A percentile compares a stretch with the other conserved stretches of the same genome.
Evolutionary conservation across 2,329 filamentous ascomycete genomes (phyloP).

Genomic region (Davidsoniella eucalypti): DNA sequence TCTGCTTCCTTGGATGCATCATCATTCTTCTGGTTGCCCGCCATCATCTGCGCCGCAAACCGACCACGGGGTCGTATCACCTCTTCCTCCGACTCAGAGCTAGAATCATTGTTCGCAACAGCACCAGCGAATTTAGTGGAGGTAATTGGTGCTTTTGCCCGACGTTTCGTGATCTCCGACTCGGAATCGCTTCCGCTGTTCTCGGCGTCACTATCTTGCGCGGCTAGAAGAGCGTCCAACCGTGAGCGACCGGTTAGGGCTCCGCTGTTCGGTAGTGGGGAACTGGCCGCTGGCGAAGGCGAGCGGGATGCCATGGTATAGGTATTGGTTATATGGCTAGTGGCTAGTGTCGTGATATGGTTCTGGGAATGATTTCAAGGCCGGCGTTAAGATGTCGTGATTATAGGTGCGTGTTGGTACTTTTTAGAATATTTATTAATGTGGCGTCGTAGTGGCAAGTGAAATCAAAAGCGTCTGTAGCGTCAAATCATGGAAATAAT

Average conservation of each 20-base stretch:
- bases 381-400: too few species aligned
- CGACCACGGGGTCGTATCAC: slow-evolving; percentile 40
- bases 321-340: too few species aligned
- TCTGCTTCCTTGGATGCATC: slow-evolving; percentile 28
- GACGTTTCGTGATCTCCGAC: background rate
- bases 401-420: too few species aligned
- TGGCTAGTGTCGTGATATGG: too few species aligned
- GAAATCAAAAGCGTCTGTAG: too few species aligned
- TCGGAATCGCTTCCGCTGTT: slow-evolving; percentile 17
- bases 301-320: slow-evolving; percentile 8
- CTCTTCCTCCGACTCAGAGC: slow-evolving; percentile 18
- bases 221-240: slow-evolving; percentile 35
- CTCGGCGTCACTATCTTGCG: slow-evolving; percentile 33
- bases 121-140: background rate
- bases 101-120: background rate
- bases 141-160: background rate
- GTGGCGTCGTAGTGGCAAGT: too few species aligned
- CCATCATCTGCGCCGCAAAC: slow-evolving; percentile 47
- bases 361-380: too few species aligned
- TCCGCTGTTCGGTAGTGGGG: background rate
- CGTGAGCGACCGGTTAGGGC: slow-evolving; percentile 36
- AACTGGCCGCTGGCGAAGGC: slow-evolving; percentile 3
- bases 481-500: too few species aligned
- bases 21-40: slow-evolving; percentile 18
- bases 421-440: too few species aligned